These are phyloP conservation scores for Naganishia vaughanmartiniae DNA, from an alignment of 768 basidiomycete genomes.

Conservation along the genomic window DNA sequence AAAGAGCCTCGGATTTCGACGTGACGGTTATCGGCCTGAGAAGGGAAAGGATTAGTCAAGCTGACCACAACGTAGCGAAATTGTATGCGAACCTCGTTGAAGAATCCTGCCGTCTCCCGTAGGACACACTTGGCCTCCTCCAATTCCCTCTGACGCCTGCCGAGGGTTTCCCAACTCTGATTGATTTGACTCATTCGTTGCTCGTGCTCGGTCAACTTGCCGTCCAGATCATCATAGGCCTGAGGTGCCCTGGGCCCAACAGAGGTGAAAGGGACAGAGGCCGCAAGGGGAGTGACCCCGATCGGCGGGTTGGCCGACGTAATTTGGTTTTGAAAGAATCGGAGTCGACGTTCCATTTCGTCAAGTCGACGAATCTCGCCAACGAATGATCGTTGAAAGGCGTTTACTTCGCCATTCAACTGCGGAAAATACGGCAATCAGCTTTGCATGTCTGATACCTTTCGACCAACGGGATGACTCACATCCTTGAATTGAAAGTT, in stretches of 20 bases:
- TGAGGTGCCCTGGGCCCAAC: slow-evolving; percentile 90
- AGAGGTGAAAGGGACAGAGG: slow-evolving; percentile 80
- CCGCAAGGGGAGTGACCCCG: slow-evolving; percentile 77
- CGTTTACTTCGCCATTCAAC: slow-evolving; percentile 91
- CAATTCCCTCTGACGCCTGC: slow-evolving; percentile 78
- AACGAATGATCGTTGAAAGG: slow-evolving; percentile 97
- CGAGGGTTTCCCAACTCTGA: slow-evolving; percentile 80
- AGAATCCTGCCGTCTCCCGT: slow-evolving; percentile 92
- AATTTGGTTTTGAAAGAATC: slow-evolving; percentile 83
- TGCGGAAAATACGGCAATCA: slow-evolving; percentile 47
- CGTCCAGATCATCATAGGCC: slow-evolving; percentile 87
- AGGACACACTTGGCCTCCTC: slow-evolving; percentile 92
- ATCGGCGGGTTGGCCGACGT: slow-evolving; percentile 78
- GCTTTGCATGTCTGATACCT: neutral
- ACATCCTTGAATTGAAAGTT: slow-evolving; percentile 98
- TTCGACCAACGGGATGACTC: slow-evolving; percentile 43
- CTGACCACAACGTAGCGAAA: slow-evolving; percentile 36
- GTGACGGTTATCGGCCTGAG: slow-evolving; percentile 63
- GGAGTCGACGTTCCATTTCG: slow-evolving; percentile 90
- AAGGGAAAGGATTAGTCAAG: neutral
- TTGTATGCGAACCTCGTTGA: slow-evolving; percentile 64
- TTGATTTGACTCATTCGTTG: slow-evolving; percentile 83
- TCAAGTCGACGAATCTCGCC: slow-evolving; percentile 92
- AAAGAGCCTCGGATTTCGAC: slow-evolving; percentile 80
- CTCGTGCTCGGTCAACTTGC: slow-evolving; percentile 82